These are phyloP conservation scores for Xylariaceae sp. DNA, from an alignment of 2,329 filamentous ascomycete genomes.

Conservation along the genomic window DNA sequence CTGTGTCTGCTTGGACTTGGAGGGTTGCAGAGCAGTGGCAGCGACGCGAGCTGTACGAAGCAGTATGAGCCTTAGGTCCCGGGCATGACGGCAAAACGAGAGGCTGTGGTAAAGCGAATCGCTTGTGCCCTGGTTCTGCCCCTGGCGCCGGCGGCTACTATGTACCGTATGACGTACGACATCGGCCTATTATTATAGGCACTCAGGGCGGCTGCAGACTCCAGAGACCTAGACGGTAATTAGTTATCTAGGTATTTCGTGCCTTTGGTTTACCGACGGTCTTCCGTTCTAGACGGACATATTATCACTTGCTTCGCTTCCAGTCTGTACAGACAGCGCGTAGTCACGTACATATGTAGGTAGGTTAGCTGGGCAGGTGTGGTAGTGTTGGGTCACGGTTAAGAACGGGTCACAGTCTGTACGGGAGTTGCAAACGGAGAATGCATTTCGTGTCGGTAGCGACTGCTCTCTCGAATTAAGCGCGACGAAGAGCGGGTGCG, in stretches of 20 bases:
- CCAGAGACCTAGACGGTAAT: neutral
- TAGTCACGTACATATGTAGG: too few relatives aligned
- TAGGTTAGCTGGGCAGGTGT: too few relatives aligned
- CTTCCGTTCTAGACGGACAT: too few relatives aligned
- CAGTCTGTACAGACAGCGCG: too few relatives aligned
- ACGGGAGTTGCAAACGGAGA: too few relatives aligned
- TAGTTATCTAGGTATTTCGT: too few relatives aligned
- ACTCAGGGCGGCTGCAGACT: slow-evolving; percentile 30
- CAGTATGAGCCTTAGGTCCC: slow-evolving; percentile 29
- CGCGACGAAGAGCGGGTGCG: slow-evolving; percentile 21
- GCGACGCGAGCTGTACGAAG: slow-evolving; percentile 21
- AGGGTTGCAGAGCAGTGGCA: neutral
- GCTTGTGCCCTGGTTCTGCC: slow-evolving; percentile 17
- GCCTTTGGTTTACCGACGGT: too few relatives aligned
- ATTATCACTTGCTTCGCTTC: too few relatives aligned
- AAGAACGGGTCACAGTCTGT: too few relatives aligned
- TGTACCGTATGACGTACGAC: neutral
- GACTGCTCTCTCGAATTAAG: slow-evolving; percentile 25
- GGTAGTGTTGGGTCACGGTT: too few relatives aligned
- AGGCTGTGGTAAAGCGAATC: slow-evolving; percentile 32
- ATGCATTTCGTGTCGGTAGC: neutral
- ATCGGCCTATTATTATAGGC: slow-evolving; percentile 1
- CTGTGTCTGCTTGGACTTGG: neutral
- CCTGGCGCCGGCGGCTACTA: slow-evolving; percentile 25
- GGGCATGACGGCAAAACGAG: slow-evolving; percentile 26